Evolutionary conservation across 768 basidiomycete species (phyloP).

Genomic region (Mycena galericulata): DNA sequence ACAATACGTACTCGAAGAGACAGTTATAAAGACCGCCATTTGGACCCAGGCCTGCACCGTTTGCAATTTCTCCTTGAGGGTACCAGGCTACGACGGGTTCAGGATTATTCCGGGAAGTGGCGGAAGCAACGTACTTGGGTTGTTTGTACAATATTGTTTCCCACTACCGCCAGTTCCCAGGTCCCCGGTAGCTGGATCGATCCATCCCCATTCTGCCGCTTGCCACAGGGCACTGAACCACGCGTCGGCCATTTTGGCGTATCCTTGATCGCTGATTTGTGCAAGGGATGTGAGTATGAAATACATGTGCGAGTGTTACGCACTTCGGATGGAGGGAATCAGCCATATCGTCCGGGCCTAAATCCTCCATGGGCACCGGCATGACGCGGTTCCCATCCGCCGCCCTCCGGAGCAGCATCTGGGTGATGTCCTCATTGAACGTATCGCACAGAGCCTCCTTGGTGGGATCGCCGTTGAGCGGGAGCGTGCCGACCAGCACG

Average conservation of each 20-base stretch:
- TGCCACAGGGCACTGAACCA: slow-evolving; percentile 15
- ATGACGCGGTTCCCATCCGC: background rate
- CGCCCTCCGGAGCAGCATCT: background rate
- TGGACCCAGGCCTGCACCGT: slow-evolving; percentile 1
- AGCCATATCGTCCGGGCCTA: slow-evolving; percentile 7
- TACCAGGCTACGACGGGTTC: slow-evolving; percentile 5
- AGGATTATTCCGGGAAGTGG: background rate
- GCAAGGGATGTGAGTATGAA: background rate
- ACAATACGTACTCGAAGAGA: background rate
- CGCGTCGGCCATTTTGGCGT: background rate
- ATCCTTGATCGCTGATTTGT: background rate
- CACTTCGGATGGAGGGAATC: slow-evolving; percentile 12
- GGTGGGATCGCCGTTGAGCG: background rate
- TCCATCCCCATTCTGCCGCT: slow-evolving; percentile 15
- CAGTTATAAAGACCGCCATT: slow-evolving; percentile 16
- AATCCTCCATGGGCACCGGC: background rate
- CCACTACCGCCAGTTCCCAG: background rate
- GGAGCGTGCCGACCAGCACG: slow-evolving; percentile 11
- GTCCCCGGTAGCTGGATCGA: slow-evolving; percentile 1
- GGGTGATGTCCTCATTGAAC: slow-evolving; percentile 2
- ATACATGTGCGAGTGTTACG: background rate
- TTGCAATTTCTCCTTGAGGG: slow-evolving; percentile 14
- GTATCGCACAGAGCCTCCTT: background rate
- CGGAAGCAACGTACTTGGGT: background rate
- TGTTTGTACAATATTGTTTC: background rate